Evolutionary conservation across 306 rosid species (phyloP).

Genomic region (Quercus parvula): DNA sequence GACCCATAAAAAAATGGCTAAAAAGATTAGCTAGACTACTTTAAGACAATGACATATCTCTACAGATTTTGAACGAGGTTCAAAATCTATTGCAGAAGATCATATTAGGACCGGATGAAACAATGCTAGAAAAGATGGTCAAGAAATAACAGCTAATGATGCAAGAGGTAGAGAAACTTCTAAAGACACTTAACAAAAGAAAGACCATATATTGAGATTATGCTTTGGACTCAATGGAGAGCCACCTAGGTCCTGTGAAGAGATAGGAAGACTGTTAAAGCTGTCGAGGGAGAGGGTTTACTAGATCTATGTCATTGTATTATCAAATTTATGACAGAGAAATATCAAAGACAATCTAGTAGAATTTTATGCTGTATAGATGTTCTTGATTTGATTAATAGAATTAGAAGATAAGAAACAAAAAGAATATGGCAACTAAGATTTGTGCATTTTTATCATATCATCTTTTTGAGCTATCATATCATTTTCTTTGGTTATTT

Average conservation of each 20-base stretch:
- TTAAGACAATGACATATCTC: too few relatives aligned
- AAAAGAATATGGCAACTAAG: not conserved
- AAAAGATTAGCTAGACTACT: too few relatives aligned
- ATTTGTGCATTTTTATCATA: too few relatives aligned
- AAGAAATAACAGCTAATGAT: constrained; percentile 40
- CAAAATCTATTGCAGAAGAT: constrained; percentile 51
- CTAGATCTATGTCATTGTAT: constrained; percentile 46
- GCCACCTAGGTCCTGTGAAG: constrained; percentile 48
- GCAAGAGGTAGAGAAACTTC: constrained; percentile 51
- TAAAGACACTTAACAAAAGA: constrained; percentile 47
- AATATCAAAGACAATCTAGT: constrained; percentile 30
- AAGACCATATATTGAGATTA: constrained; percentile 51
- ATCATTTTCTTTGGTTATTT: too few relatives aligned
- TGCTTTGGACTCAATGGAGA: constrained; percentile 60
- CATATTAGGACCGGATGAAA: constrained; percentile 54
- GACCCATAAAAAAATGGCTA: too few relatives aligned
- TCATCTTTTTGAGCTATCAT: not conserved
- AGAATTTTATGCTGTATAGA: constrained; percentile 40
- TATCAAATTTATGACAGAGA: constrained; percentile 48
- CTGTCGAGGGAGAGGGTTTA: constrained; percentile 69
- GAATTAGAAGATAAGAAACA: not conserved
- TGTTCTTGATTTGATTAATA: not conserved
- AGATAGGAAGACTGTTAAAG: constrained; percentile 59
- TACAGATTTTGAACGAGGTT: not conserved
- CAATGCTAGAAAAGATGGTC: constrained; percentile 58